Evolutionary conservation across 2,329 filamentous ascomycete species (phyloP).

Genomic region (Stachybotrys chlorohalonatus): DNA sequence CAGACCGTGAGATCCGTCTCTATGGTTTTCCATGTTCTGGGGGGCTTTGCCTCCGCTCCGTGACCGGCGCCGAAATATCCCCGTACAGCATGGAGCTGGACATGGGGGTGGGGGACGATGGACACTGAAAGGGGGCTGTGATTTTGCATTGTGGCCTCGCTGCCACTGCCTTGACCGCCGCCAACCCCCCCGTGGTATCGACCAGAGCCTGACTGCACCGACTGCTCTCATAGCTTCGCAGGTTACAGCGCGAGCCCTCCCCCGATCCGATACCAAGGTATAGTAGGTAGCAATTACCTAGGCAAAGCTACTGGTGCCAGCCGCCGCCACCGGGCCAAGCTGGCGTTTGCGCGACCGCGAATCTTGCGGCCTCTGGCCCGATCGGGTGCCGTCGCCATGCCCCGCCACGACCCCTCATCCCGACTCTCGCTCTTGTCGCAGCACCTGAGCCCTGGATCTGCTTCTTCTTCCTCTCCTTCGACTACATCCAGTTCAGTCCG

Average conservation of each 20-base stretch:
- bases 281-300: not conserved
- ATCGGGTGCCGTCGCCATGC: constrained; percentile 16
- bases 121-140: no score
- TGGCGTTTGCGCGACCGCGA: constrained; percentile 10
- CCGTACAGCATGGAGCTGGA: not conserved
- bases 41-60: not conserved
- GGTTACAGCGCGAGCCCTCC: not conserved
- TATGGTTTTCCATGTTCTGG: not conserved
- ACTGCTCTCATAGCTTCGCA: no score
- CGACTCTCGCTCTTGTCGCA: constrained; percentile 19
- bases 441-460: constrained; percentile 12
- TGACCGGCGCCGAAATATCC: not conserved
- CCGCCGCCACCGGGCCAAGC: constrained; percentile 5
- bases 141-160: not conserved
- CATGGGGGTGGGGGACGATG: no score
- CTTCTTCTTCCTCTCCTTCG: constrained; percentile 7
- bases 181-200: not conserved
- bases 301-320: not conserved
- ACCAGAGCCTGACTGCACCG: no score
- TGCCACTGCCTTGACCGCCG: not conserved
- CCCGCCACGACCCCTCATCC: constrained; percentile 22
- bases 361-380: constrained; percentile 8
- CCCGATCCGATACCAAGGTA: no score
- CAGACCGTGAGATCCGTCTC: not conserved
- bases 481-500: constrained; percentile 6